phyloP scores from a whole-genome alignment of 2,329 filamentous ascomycete species.

The Ophiobolus disseminans region DNA sequence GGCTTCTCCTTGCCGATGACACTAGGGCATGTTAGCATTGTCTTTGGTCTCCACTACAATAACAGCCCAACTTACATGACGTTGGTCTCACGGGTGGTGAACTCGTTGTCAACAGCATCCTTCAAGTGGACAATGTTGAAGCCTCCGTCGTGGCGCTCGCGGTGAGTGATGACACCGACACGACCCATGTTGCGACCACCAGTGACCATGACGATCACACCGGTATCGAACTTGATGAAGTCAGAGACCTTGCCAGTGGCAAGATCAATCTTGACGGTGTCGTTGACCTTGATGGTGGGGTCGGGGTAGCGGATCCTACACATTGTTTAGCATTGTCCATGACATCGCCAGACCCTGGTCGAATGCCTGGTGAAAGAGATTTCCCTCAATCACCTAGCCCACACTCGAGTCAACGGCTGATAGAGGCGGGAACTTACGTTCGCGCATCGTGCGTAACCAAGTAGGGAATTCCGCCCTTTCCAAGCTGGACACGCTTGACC shows the following conservation, averaged over 20 bases:
- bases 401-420: conserved; percentile 90
- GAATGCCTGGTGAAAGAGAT: conserved; percentile 87
- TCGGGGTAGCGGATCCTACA: conserved; percentile 98
- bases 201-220: conserved; percentile 96
- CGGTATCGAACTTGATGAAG: conserved; percentile 98
- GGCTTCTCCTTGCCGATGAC: conserved; percentile 98
- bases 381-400: conserved; percentile 46
- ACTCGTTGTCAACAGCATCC: conserved; percentile 99
- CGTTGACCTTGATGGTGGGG: conserved; percentile 98
- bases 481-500: conserved; percentile 99
- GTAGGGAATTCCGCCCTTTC: conserved; percentile 99
- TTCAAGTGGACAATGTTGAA: conserved; percentile 99
- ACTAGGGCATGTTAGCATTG: conserved; percentile 39
- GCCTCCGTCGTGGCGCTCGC: conserved; percentile 99
- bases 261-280: conserved; percentile 99
- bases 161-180: conserved; percentile 99
- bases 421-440: conserved; percentile 99
- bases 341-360: conserved; percentile 88
- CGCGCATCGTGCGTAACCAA: conserved; percentile 99
- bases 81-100: conserved; percentile 99
- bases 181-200: conserved; percentile 99
- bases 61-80: conserved; percentile 67
- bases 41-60: neutral
- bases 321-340: conserved; percentile 49
- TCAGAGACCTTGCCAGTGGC: conserved; percentile 97